Evolutionary conservation across 768 basidiomycete genomes (phyloP), one percentile per base, ranked within the genome.

Genomic region (Tylopilus sp.): DNA sequence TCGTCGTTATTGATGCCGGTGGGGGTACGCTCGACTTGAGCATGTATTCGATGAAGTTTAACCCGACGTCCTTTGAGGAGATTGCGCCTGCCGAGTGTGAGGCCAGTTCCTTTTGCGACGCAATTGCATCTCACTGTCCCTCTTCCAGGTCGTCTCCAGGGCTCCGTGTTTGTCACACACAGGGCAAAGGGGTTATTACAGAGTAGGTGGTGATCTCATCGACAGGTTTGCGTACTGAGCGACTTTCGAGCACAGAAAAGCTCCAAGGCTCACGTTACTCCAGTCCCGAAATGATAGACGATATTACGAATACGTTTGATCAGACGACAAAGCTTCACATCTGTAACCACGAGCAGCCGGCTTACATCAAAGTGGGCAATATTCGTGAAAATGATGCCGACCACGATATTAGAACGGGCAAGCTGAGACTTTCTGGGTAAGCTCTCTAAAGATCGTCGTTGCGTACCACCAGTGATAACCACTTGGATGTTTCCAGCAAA

Each of bases 1-100:
- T 79, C 6, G 65, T 79, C 10, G 62, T 80, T 18, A 71, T 79
- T 8, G 78, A 81, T 56, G 76, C 76, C 9, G 80, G 79, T 15
- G 75, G 76, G 6, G 69, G 70, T 0, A 74, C 70, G 1, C 43
- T 71, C 7, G 73, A 73, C 46, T n/a, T 74, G 20, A 78, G 76
- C 50, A 69, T 65, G 45, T 74, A 63, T 63, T 66, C 55, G n/a
- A 69, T 76, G 64, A 70, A 66, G 35, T 56, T 65, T 7, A 12
- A 58, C 11, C 69, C 71, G 59, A 47, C 66, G 56, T 57, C 56
- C 1, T 69, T 73, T 28, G 58, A 76, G 40, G 72, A 75, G 52
- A 57, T 75, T 28, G 58, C 62, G 20, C 59, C 66, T 4, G 58
- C 65, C 8, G 65, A 66, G 30, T 69, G 71, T 71, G 33, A 44